Evolutionary conservation across 192 early-diverging fungal species (phyloP).

Genomic region (Rhizoclosmatium globosum): DNA sequence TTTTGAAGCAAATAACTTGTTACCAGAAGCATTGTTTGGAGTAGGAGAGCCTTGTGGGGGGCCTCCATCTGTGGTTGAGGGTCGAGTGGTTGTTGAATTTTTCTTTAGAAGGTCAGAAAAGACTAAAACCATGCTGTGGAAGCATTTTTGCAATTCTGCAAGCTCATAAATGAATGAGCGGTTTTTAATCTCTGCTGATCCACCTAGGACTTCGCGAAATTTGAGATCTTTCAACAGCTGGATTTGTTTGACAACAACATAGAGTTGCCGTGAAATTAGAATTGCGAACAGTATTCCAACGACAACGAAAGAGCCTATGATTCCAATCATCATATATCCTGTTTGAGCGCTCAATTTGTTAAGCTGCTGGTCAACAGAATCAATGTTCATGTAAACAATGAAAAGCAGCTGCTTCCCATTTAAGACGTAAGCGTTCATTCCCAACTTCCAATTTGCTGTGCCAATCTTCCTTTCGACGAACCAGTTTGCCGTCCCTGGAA

Average conservation of each 20-base stretch:
- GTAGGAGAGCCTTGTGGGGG: too few species aligned
- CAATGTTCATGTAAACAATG: not conserved
- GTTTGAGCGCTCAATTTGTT: not conserved
- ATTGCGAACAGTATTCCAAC: slow-evolving; percentile 3
- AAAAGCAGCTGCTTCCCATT: not conserved
- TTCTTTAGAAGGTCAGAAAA: not conserved
- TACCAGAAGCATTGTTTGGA: too few species aligned
- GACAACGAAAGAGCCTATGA: slow-evolving; percentile 17
- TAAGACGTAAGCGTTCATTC: not conserved
- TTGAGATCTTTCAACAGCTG: slow-evolving; percentile 24
- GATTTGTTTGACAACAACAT: slow-evolving; percentile 12
- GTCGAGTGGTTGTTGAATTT: too few species aligned
- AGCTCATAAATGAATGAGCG: slow-evolving; percentile 18
- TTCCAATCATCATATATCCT: not conserved
- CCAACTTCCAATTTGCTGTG: not conserved
- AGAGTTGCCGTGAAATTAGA: too few species aligned
- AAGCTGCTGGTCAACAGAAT: not conserved
- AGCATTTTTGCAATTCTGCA: slow-evolving; percentile 4
- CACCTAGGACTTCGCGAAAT: slow-evolving; percentile 20
- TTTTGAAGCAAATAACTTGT: too few species aligned
- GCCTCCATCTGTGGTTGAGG: too few species aligned
- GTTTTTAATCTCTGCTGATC: slow-evolving; percentile 1
- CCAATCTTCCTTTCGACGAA: too few species aligned
- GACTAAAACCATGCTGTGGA: slow-evolving; percentile 8
- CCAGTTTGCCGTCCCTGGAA: too few species aligned